phyloP scores from a whole-genome alignment of 192 early-diverging fungal species.

The Borealophlyctis nickersoniae region DNA sequence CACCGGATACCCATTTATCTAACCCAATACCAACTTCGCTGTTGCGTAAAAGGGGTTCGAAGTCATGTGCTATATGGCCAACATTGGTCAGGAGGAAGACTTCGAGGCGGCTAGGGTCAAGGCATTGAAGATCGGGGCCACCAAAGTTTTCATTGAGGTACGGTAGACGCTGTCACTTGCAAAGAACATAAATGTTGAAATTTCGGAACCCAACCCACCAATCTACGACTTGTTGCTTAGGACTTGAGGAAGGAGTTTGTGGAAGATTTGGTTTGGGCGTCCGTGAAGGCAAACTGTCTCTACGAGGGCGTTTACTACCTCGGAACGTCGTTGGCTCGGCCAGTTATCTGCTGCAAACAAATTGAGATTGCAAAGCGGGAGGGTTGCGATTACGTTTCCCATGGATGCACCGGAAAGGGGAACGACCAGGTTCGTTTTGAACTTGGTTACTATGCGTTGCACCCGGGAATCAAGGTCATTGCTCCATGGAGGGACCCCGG shows the following conservation, averaged over 20 bases:
- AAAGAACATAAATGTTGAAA: constrained; percentile 5
- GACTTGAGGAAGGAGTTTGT: constrained; percentile 94
- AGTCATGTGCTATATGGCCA: constrained; percentile 94
- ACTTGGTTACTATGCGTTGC: constrained; percentile 94
- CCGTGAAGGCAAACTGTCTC: constrained; percentile 90
- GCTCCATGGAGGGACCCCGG: constrained; percentile 93
- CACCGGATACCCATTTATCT: too few relatives aligned
- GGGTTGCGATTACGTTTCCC: constrained; percentile 94
- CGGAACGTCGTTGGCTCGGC: constrained; percentile 95
- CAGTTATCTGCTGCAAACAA: constrained; percentile 83
- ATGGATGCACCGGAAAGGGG: constrained; percentile 99
- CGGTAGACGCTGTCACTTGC: not conserved
- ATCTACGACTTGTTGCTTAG: constrained; percentile 25
- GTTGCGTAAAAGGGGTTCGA: constrained; percentile 72
- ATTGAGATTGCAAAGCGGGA: constrained; percentile 91
- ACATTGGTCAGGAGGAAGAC: constrained; percentile 99
- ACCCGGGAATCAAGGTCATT: constrained; percentile 92
- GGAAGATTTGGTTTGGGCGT: constrained; percentile 86
- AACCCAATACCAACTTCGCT: constrained; percentile 2
- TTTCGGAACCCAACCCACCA: not conserved
- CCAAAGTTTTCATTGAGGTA: constrained; percentile 92
- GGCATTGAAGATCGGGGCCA: constrained; percentile 89
- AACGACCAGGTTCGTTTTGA: constrained; percentile 99
- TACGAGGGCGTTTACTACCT: constrained; percentile 96
- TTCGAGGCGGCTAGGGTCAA: constrained; percentile 91